Evolutionary conservation across 1,284 basidiomycete species (phyloP).

Genomic region (Calocybe gambosa): DNA sequence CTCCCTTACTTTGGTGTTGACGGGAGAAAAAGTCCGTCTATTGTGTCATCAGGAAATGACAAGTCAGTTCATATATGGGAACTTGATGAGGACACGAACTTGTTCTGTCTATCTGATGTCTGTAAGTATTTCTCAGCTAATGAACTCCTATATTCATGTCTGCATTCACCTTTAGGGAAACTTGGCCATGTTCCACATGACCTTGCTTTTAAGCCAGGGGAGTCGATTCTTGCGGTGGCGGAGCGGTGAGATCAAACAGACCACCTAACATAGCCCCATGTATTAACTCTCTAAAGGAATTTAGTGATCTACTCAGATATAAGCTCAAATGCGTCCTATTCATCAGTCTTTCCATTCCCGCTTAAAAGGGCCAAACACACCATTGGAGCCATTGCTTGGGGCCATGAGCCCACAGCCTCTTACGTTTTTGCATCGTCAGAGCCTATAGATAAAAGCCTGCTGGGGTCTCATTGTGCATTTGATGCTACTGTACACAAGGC

Average conservation of each 20-base stretch:
- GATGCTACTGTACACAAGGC: constrained; percentile 29
- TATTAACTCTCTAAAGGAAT: constrained; percentile 13
- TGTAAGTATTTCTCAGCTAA: background rate
- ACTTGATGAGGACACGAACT: constrained; percentile 12
- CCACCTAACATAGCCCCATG: background rate
- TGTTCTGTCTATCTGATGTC: constrained; percentile 3
- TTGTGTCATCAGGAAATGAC: constrained; percentile 33
- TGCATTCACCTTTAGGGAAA: constrained; percentile 8
- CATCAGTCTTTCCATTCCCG: constrained; percentile 1
- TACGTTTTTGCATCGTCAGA: constrained; percentile 58
- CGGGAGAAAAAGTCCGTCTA: constrained; percentile 16
- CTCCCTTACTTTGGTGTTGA: background rate
- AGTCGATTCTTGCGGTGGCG: constrained; percentile 30
- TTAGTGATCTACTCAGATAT: constrained; percentile 17
- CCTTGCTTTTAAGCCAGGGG: constrained; percentile 29
- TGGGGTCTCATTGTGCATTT: constrained; percentile 47
- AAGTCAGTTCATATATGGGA: constrained; percentile 27
- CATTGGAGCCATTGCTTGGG: constrained; percentile 53
- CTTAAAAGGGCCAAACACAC: constrained; percentile 21
- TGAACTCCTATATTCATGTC: background rate
- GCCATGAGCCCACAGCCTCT: constrained; percentile 30
- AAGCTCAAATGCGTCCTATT: background rate
- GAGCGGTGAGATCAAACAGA: constrained; percentile 21
- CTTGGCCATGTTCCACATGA: constrained; percentile 22
- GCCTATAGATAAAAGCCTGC: constrained; percentile 24